Percentiles rank a stretch among this genome's conserved stretches.
phyloP scores from a whole-genome alignment of 805 yeast genomes.

The Candida easanensis region DNA sequence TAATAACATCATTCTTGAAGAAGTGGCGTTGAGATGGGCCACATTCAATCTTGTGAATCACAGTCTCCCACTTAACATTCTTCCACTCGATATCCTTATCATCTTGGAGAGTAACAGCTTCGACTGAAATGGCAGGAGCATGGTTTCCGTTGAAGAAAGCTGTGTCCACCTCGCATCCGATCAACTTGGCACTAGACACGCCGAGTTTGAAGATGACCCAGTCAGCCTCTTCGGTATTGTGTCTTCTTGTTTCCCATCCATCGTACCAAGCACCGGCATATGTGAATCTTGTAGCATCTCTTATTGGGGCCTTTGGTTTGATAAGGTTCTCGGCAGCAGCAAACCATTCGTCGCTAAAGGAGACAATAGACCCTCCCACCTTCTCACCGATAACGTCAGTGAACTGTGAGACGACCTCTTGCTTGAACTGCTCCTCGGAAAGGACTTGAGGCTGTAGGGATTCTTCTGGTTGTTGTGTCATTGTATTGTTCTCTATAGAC shows the following conservation, averaged over 20 bases:
- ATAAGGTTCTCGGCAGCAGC: conserved; percentile 88
- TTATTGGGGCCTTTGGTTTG: conserved; percentile 74
- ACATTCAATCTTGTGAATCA: conserved; percentile 73
- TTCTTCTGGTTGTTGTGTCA: conserved; percentile 3
- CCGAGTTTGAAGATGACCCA: conserved; percentile 86
- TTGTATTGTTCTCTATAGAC: too few relatives aligned
- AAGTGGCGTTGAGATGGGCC: conserved; percentile 89
- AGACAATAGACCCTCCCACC: conserved; percentile 72
- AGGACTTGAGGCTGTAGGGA: conserved; percentile 9
- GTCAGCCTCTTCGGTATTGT: conserved; percentile 79
- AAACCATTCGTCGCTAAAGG: conserved; percentile 88
- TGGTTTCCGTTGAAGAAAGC: conserved; percentile 94
- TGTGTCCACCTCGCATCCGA: conserved; percentile 89
- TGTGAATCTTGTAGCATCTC: conserved; percentile 77
- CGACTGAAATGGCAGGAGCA: conserved; percentile 87
- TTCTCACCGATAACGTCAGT: conserved; percentile 79
- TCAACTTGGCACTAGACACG: conserved; percentile 71
- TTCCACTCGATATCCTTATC: conserved; percentile 17
- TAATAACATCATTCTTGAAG: conserved; percentile 58
- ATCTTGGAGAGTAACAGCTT: conserved; percentile 48
- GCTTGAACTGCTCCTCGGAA: conserved; percentile 24
- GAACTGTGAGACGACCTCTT: conserved; percentile 24
- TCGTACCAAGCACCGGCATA: conserved; percentile 96
- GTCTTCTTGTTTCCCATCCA: conserved; percentile 98
- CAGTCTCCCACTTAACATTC: conserved; percentile 54